phyloP scores from a whole-genome alignment of 768 basidiomycete genomes.

The Serpula lacrymans region DNA sequence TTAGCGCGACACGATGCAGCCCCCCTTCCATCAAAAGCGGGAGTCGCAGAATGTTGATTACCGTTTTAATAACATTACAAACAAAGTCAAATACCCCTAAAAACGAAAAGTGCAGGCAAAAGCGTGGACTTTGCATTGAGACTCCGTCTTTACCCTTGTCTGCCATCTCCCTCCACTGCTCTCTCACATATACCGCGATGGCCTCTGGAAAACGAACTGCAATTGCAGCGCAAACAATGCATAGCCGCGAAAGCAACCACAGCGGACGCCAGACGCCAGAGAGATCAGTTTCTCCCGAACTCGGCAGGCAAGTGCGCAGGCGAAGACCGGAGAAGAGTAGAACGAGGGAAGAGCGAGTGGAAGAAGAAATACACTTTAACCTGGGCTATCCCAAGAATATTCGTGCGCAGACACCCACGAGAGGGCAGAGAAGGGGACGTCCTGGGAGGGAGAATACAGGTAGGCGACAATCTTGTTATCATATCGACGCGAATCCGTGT shows the following conservation, averaged over 20 bases:
- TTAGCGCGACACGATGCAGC: no score
- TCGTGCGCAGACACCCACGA: conserved; percentile 11
- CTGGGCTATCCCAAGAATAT: conserved; percentile 29
- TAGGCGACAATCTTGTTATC: conserved; percentile 27
- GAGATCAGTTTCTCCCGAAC: conserved; percentile 47
- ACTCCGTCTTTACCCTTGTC: conserved; percentile 38
- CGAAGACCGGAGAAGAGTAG: conserved; percentile 27
- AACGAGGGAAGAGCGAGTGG: conserved; percentile 39
- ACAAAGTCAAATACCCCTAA: conserved; percentile 25
- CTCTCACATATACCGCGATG: no score
- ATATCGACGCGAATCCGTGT: conserved; percentile 1
- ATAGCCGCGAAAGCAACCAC: conserved; percentile 52
- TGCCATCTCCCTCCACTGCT: conserved; percentile 24
- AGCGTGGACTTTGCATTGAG: conserved; percentile 32
- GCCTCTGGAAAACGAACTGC: conserved; percentile 29
- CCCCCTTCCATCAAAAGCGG: no score
- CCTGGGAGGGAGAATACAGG: conserved; percentile 21
- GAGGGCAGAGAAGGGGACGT: conserved; percentile 22
- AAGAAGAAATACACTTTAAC: conserved; percentile 40
- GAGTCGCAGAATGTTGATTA: no score
- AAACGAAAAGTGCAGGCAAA: conserved; percentile 31
- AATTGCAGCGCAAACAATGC: conserved; percentile 33
- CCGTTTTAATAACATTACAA: no score
- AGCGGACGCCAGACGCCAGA: conserved; percentile 50
- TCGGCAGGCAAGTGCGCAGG: conserved; percentile 44